These are phyloP conservation scores for Wickerhamiella hasegawae DNA, from an alignment of 805 yeast species.

Conservation along the genomic window DNA sequence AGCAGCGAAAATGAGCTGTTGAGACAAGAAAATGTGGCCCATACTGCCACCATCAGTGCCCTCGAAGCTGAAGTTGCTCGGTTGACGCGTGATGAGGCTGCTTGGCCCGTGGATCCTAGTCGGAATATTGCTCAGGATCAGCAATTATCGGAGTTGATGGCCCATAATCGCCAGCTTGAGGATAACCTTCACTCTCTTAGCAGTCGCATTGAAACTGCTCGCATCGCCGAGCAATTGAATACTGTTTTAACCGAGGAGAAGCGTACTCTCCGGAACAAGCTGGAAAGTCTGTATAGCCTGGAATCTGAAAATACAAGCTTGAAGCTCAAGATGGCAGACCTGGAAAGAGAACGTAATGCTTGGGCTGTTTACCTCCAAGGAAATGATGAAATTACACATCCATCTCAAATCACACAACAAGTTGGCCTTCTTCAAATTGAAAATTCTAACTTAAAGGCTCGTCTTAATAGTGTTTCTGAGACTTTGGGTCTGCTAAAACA, in stretches of 20 bases:
- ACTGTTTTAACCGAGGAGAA: neutral
- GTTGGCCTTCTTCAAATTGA: neutral
- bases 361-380: neutral
- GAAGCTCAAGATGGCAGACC: neutral
- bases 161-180: neutral
- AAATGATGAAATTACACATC: neutral
- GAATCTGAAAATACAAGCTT: constrained; percentile 2
- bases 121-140: neutral
- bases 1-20: neutral
- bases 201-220: neutral
- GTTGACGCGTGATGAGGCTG: no score
- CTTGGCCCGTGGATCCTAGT: no score
- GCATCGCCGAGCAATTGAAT: neutral
- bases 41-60: neutral
- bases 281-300: neutral
- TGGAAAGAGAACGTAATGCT: neutral
- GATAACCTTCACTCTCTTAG: neutral
- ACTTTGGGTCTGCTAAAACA: no score
- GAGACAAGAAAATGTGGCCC: neutral
- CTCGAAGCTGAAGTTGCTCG: neutral
- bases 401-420: neutral
- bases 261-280: neutral
- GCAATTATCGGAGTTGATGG: neutral
- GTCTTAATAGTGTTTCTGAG: neutral
- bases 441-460: neutral